These are phyloP conservation scores for Brachypodium distachyon DNA, from an alignment of 202 grass and related monocot genomes.

Conservation along the genomic window DNA sequence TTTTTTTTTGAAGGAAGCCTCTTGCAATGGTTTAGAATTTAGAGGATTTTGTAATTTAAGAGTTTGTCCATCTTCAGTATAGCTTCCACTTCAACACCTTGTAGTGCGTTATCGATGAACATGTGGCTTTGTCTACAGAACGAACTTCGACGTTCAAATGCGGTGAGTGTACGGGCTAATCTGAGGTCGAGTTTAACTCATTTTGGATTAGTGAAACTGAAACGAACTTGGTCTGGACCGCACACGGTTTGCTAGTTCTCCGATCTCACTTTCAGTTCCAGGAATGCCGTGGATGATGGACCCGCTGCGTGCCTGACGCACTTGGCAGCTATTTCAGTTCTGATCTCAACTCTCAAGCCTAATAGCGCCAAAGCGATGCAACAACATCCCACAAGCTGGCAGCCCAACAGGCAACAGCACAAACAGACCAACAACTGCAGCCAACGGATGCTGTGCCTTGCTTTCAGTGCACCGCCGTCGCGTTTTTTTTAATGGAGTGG, in stretches of 20 bases:
- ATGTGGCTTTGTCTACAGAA: no score
- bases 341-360: neutral
- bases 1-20: no score
- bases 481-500: no score
- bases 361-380: constrained; percentile 18
- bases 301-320: constrained; percentile 20
- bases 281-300: neutral
- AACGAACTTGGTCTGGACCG: neutral
- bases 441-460: neutral
- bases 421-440: constrained; percentile 26
- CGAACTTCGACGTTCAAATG: no score
- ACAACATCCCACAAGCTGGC: neutral
- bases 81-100: no score
- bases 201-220: neutral
- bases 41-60: no score
- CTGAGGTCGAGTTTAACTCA: neutral
- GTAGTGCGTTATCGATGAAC: no score
- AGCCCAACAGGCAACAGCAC: constrained; percentile 34
- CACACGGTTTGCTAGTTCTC: neutral
- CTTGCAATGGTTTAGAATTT: no score
- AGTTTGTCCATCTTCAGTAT: no score
- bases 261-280: neutral
- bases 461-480: neutral
- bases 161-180: no score
- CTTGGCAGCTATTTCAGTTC: constrained; percentile 1